Evolutionary conservation across 2,329 filamentous ascomycete genomes (phyloP).

Genomic region (Fusarium xyrophilum): DNA sequence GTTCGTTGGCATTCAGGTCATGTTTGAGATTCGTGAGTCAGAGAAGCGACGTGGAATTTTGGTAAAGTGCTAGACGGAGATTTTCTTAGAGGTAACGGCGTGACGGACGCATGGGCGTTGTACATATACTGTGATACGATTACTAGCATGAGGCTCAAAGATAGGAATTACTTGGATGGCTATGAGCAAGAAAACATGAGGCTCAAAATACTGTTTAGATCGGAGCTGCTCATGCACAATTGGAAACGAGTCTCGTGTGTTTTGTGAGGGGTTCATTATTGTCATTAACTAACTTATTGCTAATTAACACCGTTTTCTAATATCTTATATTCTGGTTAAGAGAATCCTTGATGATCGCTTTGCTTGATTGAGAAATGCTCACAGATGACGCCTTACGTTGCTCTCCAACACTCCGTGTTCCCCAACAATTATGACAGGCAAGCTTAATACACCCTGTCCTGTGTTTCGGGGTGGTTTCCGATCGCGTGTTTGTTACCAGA

Average conservation of each 20-base stretch:
- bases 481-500: slow-evolving; percentile 33
- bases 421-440: background rate
- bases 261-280: background rate
- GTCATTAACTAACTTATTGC: slow-evolving; percentile 21
- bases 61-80: slow-evolving; percentile 72
- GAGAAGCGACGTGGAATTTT: slow-evolving; percentile 83
- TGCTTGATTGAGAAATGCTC: background rate
- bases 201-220: background rate
- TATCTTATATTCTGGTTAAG: background rate
- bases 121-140: slow-evolving; percentile 29
- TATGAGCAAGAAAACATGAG: slow-evolving; percentile 11
- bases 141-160: slow-evolving; percentile 2
- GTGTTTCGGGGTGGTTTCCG: slow-evolving; percentile 24
- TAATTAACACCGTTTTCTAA: background rate
- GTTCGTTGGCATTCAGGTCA: slow-evolving; percentile 87
- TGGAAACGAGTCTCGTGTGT: background rate
- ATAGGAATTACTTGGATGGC: background rate
- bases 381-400: background rate
- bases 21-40: slow-evolving; percentile 92
- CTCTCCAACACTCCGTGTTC: background rate
- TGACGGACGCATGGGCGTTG: background rate
- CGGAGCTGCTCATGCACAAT: background rate
- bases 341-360: slow-evolving; percentile 17
- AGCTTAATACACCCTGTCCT: slow-evolving; percentile 28
- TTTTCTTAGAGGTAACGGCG: background rate